Conservation (phyloP, 208 protist species). For the Trypanosoma cruzi region DNA sequence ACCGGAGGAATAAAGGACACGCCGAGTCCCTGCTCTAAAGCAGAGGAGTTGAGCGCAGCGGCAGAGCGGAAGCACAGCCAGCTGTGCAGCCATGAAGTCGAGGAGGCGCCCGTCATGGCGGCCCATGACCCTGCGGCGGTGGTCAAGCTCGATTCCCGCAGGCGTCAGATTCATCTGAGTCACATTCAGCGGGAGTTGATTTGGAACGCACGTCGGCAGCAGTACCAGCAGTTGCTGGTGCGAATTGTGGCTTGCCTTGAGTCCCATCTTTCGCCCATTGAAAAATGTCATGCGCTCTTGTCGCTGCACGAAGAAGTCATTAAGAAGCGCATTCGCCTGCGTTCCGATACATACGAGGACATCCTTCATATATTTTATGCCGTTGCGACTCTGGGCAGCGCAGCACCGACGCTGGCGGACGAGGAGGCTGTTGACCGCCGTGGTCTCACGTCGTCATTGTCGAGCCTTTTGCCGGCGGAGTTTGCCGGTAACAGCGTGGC, state of each 20-base stretch:
- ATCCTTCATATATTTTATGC: slow-evolving; percentile 77
- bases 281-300: slow-evolving; percentile 64
- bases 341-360: slow-evolving; percentile 82
- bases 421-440: slow-evolving; percentile 30
- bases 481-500: slow-evolving; percentile 38
- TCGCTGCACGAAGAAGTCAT: slow-evolving; percentile 70
- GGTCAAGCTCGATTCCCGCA: slow-evolving; percentile 45
- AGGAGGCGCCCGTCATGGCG: slow-evolving; percentile 3
- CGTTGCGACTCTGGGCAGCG: slow-evolving; percentile 31
- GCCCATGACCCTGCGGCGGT: slow-evolving; percentile 61
- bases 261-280: slow-evolving; percentile 62
- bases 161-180: slow-evolving; percentile 46
- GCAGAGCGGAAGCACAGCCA: slow-evolving; percentile 11
- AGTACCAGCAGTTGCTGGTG: slow-evolving; percentile 56
- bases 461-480: slow-evolving; percentile 43
- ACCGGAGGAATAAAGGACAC: not conserved
- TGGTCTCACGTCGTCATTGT: slow-evolving; percentile 4
- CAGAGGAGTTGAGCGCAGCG: not conserved
- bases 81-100: slow-evolving; percentile 16
- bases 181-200: slow-evolving; percentile 48
- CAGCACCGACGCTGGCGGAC: slow-evolving; percentile 14
- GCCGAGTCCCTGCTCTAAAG: slow-evolving; percentile 15
- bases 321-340: slow-evolving; percentile 57
- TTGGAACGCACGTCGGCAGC: slow-evolving; percentile 56
- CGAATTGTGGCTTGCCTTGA: slow-evolving; percentile 63